Base-by-base conservation (phyloP, 371 early-diverging fungal genomes). In the Zychaea mexicana region DNA sequence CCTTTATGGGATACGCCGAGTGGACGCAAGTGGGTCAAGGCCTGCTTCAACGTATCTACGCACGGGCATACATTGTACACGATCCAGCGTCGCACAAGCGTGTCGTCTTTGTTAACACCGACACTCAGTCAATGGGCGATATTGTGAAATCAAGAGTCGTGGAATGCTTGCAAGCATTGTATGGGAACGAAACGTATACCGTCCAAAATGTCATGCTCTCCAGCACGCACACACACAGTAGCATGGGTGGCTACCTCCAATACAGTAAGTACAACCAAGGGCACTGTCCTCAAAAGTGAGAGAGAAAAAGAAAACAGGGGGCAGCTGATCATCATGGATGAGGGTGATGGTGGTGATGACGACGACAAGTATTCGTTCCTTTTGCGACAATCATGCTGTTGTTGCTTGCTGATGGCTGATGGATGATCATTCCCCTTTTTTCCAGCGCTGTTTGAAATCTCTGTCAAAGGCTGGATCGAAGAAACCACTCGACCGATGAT, bases 181-280 rank as follows among this genome's bases (percentile, higher is more conserved):
- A 60, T 60, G 81, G 76, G 0, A 52, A 56, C 36, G 27, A 52
- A 33, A 21, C 67, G 2, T 82, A 73, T 46, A 77, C 72, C 6
- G 67, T 61, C n/a, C 65, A 81, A 17, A 90, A 90, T 67, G 72
- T 90, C 45, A 81, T 86, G 83, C 63, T 89, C 2, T 84, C 87
- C 2, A 85, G 84, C 32, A 90, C 87, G n/a, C 90, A 90, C 67
- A 86, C 88, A 3, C 90, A 90, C 62, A 77, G 83, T 60, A 77
- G 79, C 3, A 75, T 83, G 70, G 85, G 77, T 36, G 79, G 83
- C 2, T 85, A 73, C 56, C 60, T 79, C 10, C 81, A 86, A 69
- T 74, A 85, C 39, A 73, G 81, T 77, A 72, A 54, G 75, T 61
- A n/a, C n/a, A n/a, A n/a, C n/a, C n/a, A n/a, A n/a, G n/a, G n/a